Conservation (phyloP, 148 eudicot genomes). For the Agrostemma githago region DNA sequence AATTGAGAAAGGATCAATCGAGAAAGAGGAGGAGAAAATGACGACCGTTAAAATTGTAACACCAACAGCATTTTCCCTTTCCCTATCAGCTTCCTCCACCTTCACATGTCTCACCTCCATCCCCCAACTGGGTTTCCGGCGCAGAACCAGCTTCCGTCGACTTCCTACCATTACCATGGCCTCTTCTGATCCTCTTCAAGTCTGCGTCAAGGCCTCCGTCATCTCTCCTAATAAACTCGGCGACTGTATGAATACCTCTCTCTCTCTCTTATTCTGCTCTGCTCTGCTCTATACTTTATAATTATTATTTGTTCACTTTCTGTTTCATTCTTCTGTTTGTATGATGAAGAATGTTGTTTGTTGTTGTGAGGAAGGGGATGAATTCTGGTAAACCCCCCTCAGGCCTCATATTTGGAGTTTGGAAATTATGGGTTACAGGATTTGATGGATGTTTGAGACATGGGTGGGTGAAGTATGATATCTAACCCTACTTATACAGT, state of each 20-base stretch:
- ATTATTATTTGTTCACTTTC: neutral
- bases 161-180: constrained; percentile 21
- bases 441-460: too few relatives aligned
- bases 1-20: too few relatives aligned
- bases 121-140: neutral
- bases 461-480: too few relatives aligned
- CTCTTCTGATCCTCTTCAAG: constrained; percentile 53
- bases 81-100: neutral
- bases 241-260: constrained; percentile 54
- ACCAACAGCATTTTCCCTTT: neutral
- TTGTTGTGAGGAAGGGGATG: too few relatives aligned
- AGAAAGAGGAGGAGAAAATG: neutral
- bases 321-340: neutral
- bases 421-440: too few relatives aligned
- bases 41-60: neutral
- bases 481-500: too few relatives aligned
- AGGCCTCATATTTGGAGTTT: too few relatives aligned
- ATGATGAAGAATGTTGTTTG: too few relatives aligned
- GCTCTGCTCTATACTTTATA: neutral
- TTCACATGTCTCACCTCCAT: neutral
- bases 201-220: constrained; percentile 74
- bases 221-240: constrained; percentile 68
- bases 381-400: too few relatives aligned
- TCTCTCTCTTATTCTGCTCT: neutral
- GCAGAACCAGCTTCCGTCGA: neutral